Conservation (phyloP, 1,284 basidiomycete genomes). For the Trichosporon faecale region DNA sequence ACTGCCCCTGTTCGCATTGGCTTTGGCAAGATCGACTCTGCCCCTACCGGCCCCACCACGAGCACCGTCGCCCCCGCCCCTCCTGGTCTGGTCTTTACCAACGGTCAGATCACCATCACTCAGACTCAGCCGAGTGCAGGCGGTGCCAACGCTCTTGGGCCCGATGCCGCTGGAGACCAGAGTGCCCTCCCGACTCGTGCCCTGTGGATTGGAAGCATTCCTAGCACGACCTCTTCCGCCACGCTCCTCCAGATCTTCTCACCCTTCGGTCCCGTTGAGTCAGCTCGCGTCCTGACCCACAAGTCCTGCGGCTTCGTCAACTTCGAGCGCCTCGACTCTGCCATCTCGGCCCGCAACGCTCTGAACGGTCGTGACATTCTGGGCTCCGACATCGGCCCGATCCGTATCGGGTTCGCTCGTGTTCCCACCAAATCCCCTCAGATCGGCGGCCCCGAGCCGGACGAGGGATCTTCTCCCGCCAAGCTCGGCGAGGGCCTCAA, state of each 20-base stretch:
- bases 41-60: slow-evolving; percentile 73
- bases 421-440: slow-evolving; percentile 71
- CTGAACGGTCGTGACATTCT: slow-evolving; percentile 92
- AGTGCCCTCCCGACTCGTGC: slow-evolving; percentile 79
- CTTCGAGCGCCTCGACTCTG: slow-evolving; percentile 94
- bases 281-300: slow-evolving; percentile 88
- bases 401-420: slow-evolving; percentile 93
- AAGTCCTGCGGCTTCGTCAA: slow-evolving; percentile 73
- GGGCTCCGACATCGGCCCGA: slow-evolving; percentile 90
- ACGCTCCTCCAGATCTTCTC: slow-evolving; percentile 81
- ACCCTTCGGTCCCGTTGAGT: slow-evolving; percentile 95
- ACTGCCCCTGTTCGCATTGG: slow-evolving; percentile 93
- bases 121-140: slow-evolving; percentile 25
- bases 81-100: slow-evolving; percentile 56
- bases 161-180: slow-evolving; percentile 27
- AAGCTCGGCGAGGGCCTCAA: slow-evolving; percentile 67
- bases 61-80: slow-evolving; percentile 60
- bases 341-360: slow-evolving; percentile 88
- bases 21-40: slow-evolving; percentile 94
- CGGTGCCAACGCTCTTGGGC: slow-evolving; percentile 22
- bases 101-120: slow-evolving; percentile 49
- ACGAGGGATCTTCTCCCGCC: slow-evolving; percentile 44
- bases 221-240: slow-evolving; percentile 84
- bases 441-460: slow-evolving; percentile 38
- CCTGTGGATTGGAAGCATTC: slow-evolving; percentile 93